Conservation (phyloP, 2,329 filamentous ascomycete species). For the Lasiodiplodia sp. region DNA sequence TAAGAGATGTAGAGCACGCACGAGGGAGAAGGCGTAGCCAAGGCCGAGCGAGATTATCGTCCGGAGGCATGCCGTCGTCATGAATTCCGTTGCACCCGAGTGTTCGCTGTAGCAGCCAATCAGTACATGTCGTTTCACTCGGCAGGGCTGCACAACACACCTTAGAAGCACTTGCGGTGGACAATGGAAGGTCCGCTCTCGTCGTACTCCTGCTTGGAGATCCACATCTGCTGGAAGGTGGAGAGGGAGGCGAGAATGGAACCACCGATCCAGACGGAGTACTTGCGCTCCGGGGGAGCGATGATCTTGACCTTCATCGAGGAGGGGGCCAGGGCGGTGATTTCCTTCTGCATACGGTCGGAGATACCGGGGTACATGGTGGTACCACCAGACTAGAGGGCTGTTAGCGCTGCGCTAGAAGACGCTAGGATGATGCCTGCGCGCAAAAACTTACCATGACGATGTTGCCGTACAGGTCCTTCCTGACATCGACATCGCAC, state of each 20-base stretch:
- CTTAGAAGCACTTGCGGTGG: conserved; percentile 99
- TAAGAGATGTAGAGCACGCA: conserved; percentile 30
- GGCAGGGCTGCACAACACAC: conserved; percentile 50
- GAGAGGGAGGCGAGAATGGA: conserved; percentile 99
- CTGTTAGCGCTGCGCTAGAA: conserved; percentile 44
- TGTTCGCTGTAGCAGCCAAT: conserved; percentile 37
- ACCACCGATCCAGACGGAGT: conserved; percentile 99
- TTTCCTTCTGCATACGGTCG: conserved; percentile 99
- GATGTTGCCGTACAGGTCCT: conserved; percentile 99
- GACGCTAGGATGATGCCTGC: conserved; percentile 5
- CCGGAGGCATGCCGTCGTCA: conserved; percentile 27
- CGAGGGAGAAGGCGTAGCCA: conserved; percentile 28
- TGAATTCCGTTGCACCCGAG: conserved; percentile 21
- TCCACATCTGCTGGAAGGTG: conserved; percentile 99
- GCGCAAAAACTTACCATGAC: conserved; percentile 82
- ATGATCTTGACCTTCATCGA: conserved; percentile 99
- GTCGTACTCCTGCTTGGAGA: conserved; percentile 99
- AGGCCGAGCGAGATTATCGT: conserved; percentile 25
- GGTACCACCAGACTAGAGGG: conserved; percentile 93
- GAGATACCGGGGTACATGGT: conserved; percentile 99
- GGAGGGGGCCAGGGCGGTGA: conserved; percentile 97
- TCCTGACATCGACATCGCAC: conserved; percentile 99
- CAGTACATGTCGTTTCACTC: conserved; percentile 20
- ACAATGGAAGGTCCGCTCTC: conserved; percentile 99
- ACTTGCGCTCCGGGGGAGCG: conserved; percentile 99